Base-by-base conservation (phyloP, 1,284 basidiomycete species). In the Filobasidium uniguttulatum region DNA sequence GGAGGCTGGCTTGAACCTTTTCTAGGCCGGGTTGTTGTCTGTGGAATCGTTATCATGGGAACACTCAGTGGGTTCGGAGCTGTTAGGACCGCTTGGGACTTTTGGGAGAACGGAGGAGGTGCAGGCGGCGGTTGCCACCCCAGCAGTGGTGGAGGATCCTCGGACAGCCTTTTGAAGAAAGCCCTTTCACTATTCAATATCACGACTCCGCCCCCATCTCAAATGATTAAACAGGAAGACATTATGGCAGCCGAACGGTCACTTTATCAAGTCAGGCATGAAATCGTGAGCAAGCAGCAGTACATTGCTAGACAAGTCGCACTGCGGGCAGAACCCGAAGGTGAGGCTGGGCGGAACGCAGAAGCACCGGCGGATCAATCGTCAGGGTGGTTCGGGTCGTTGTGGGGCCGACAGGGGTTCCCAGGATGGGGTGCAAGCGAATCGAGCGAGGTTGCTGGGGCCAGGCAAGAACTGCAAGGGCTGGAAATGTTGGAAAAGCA, bases 61-160 rank as follows among this genome's bases (percentile, higher is more conserved):
- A 59, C 56, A n/a, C 56, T 71, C 5, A 67, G 64, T 7, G 69
- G 68, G 3, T 61, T 67, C 26, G 66, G 66, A 20, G 67, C 67
- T 4, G 62, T 67, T 1, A 48, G 63, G 25, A 66, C 66, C 3
- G 64, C 67, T 8, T 67, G 66, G 65, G 61, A 59, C 31, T 67
- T 65, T 43, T 57, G 62, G 49, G 63, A 66, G 52, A 58, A 62
- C 25, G 57, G 59, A 10, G 55, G 56, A n/a, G n/a, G n/a, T n/a
- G n/a, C n/a, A n/a, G n/a, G n/a, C n/a, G n/a, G n/a, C n/a, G n/a
- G n/a, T n/a, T n/a, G n/a, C n/a, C n/a, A n/a, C n/a, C n/a, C n/a
- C n/a, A n/a, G n/a, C n/a, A n/a, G n/a, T n/a, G n/a, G n/a, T n/a
- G n/a, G n/a, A n/a, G n/a, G n/a, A n/a, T n/a, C n/a, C n/a, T n/a